These are phyloP conservation scores for Galeopsis tetrahit DNA, from an alignment of 257 asterid genomes.

Conservation along the genomic window DNA sequence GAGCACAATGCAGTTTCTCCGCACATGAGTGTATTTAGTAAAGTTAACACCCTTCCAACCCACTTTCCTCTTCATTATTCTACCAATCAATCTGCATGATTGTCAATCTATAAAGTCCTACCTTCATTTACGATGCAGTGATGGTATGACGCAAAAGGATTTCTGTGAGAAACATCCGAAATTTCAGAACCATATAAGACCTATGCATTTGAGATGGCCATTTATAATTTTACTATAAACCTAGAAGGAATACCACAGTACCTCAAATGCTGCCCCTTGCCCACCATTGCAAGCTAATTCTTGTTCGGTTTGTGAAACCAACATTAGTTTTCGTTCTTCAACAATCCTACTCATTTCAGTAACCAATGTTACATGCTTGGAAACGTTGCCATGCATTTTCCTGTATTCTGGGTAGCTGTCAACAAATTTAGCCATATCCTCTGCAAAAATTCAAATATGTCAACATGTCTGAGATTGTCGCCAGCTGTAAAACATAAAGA, in stretches of 20 bases:
- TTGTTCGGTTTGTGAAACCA: slow-evolving; percentile 96
- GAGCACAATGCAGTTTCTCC: slow-evolving; percentile 21
- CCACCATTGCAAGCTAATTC: slow-evolving; percentile 99
- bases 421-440: slow-evolving; percentile 98
- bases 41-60: slow-evolving; percentile 19
- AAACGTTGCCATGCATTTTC: slow-evolving; percentile 96
- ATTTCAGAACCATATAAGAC: slow-evolving; percentile 21
- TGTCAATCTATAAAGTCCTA: slow-evolving; percentile 14
- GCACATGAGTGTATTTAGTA: slow-evolving; percentile 12
- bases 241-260: slow-evolving; percentile 39
- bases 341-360: slow-evolving; percentile 98
- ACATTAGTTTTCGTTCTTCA: slow-evolving; percentile 91
- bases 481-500: slow-evolving; percentile 24
- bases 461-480: slow-evolving; percentile 27
- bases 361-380: slow-evolving; percentile 97
- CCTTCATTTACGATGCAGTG: not conserved
- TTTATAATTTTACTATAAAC: not conserved
- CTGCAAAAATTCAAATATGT: slow-evolving; percentile 56
- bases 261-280: slow-evolving; percentile 99
- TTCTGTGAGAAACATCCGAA: slow-evolving; percentile 28
- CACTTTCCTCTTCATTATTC: slow-evolving; percentile 22
- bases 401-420: slow-evolving; percentile 97
- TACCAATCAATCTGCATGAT: slow-evolving; percentile 18
- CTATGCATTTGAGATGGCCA: slow-evolving; percentile 15
- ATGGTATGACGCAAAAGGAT: not conserved